A percentile compares a stretch with the other conserved stretches of the same genome.
phyloP scores from a whole-genome alignment of 139 green algal genomes.

The Closterium sp. region DNA sequence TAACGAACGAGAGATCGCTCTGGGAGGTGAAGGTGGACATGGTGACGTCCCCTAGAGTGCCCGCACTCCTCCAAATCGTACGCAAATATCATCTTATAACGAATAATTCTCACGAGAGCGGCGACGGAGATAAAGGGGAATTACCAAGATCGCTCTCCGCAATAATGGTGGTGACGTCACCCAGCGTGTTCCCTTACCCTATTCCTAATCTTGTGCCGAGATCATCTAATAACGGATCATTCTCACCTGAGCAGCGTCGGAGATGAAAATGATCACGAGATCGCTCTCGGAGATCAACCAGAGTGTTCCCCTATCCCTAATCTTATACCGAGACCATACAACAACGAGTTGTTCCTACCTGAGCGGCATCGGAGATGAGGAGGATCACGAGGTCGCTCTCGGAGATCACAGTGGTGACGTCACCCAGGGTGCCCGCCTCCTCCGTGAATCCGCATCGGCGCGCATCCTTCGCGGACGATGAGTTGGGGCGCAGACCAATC shows the following conservation, averaged over 20 bases:
- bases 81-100: too few relatives aligned
- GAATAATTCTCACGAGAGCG: slow-evolving; percentile 57
- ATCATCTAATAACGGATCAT: neutral
- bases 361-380: slow-evolving; percentile 95
- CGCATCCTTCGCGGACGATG: slow-evolving; percentile 80
- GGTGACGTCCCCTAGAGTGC: too few relatives aligned
- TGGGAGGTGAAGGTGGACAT: too few relatives aligned
- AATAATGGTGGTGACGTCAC: too few relatives aligned
- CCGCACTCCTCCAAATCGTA: too few relatives aligned
- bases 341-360: slow-evolving; percentile 73
- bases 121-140: slow-evolving; percentile 96
- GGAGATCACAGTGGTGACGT: slow-evolving; percentile 89
- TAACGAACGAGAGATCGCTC: too few relatives aligned
- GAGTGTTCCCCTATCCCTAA: neutral
- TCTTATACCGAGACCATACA: slow-evolving; percentile 68
- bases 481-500: slow-evolving; percentile 87
- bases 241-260: slow-evolving; percentile 75
- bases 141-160: slow-evolving; percentile 50
- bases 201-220: neutral
- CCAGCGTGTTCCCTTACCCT: too few relatives aligned
- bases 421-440: slow-evolving; percentile 87
- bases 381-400: slow-evolving; percentile 90
- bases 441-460: slow-evolving; percentile 82
- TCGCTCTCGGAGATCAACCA: neutral
- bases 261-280: slow-evolving; percentile 91